These are phyloP conservation scores for Neurospora sp. DNA, from an alignment of 495 filamentous ascomycete genomes.

Conservation along the genomic window DNA sequence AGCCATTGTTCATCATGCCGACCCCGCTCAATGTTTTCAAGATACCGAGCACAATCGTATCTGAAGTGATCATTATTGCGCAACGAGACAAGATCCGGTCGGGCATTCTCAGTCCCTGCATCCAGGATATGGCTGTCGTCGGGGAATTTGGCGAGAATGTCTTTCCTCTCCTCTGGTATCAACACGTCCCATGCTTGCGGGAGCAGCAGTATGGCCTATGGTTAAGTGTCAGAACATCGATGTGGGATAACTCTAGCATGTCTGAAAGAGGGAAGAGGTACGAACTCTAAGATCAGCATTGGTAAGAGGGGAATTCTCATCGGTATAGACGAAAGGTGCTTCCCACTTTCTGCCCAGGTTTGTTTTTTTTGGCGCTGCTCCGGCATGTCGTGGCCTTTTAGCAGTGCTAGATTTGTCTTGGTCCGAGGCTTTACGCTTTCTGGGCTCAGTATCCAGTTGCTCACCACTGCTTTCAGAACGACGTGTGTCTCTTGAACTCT, in stretches of 20 bases:
- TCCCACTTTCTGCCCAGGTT: slow-evolving; percentile 22
- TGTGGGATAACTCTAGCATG: background rate
- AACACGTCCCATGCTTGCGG: slow-evolving; percentile 50
- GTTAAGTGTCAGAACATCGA: slow-evolving; percentile 7
- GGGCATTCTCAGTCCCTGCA: slow-evolving; percentile 20
- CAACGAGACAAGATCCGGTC: slow-evolving; percentile 26
- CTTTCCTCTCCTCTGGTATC: slow-evolving; percentile 42
- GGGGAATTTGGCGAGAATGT: slow-evolving; percentile 48
- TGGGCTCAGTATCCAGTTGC: background rate
- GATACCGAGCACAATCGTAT: slow-evolving; percentile 31
- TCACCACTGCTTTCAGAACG: background rate
- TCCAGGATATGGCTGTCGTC: slow-evolving; percentile 30
- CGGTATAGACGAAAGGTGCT: slow-evolving; percentile 42
- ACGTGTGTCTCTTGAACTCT: background rate
- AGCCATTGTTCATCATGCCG: slow-evolving; percentile 59
- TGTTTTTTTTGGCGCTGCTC: slow-evolving; percentile 5
- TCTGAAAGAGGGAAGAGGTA: background rate
- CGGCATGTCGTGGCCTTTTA: slow-evolving; percentile 11
- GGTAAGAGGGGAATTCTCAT: slow-evolving; percentile 44
- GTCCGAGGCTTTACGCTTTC: slow-evolving; percentile 5
- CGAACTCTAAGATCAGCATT: slow-evolving; percentile 48
- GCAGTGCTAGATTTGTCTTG: background rate
- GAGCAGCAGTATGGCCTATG: slow-evolving; percentile 45
- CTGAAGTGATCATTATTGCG: slow-evolving; percentile 36
- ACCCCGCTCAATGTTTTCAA: slow-evolving; percentile 49